phyloP scores from a whole-genome alignment of 169 alveolate genomes.

The Cryptosporidium sp. region DNA sequence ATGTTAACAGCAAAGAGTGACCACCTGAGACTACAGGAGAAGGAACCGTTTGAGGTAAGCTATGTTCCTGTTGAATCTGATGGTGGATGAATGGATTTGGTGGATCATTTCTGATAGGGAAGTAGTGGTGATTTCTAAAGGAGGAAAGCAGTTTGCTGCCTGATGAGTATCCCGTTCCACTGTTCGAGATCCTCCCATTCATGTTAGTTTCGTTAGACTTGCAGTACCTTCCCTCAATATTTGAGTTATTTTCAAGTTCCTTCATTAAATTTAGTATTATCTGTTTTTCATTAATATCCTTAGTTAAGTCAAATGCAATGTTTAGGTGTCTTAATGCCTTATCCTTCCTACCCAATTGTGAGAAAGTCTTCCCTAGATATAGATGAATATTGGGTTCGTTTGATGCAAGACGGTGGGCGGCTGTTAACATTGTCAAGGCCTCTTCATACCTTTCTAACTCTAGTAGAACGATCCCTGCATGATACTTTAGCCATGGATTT shows the following conservation, averaged over 20 bases:
- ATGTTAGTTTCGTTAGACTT: slow-evolving; percentile 12
- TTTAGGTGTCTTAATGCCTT: slow-evolving; percentile 85
- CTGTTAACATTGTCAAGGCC: slow-evolving; percentile 83
- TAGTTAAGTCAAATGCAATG: slow-evolving; percentile 85
- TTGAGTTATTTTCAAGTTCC: slow-evolving; percentile 34
- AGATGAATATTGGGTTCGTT: slow-evolving; percentile 87
- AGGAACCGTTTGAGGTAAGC: slow-evolving; percentile 7
- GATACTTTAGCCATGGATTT: slow-evolving; percentile 85
- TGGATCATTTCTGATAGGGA: slow-evolving; percentile 70
- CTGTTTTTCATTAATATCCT: slow-evolving; percentile 64
- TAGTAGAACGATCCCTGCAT: slow-evolving; percentile 82
- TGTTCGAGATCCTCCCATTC: neutral
- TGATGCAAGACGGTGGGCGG: slow-evolving; percentile 83
- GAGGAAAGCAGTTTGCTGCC: slow-evolving; percentile 57
- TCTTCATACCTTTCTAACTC: slow-evolving; percentile 83
- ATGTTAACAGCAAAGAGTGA: slow-evolving; percentile 47
- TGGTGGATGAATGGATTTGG: slow-evolving; percentile 70
- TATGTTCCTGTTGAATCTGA: slow-evolving; percentile 38
- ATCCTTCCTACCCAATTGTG: slow-evolving; percentile 81
- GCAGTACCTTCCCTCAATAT: slow-evolving; percentile 20
- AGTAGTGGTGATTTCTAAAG: slow-evolving; percentile 71
- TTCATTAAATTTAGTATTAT: slow-evolving; percentile 61
- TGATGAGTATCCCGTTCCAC: slow-evolving; percentile 18
- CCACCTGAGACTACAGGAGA: slow-evolving; percentile 43
- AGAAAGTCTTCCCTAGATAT: slow-evolving; percentile 85